These are phyloP conservation scores for Geotrichum phurueaensis DNA, from an alignment of 1,139 yeast genomes.

Conservation along the genomic window DNA sequence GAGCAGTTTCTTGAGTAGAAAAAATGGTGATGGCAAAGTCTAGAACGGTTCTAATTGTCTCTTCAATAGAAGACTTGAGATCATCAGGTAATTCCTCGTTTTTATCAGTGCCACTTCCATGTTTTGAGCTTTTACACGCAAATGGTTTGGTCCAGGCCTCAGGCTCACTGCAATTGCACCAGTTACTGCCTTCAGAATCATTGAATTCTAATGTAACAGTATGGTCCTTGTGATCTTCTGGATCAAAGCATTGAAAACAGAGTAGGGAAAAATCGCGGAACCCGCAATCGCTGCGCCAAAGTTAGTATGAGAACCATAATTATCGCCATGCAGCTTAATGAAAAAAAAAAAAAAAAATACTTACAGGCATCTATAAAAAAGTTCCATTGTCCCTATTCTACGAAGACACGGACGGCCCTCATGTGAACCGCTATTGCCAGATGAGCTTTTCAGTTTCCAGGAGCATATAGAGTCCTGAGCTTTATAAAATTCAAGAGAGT, in stretches of 20 bases:
- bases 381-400: conserved; percentile 72
- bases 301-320: not conserved
- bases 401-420: conserved; percentile 66
- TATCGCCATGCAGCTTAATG: not conserved
- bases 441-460: not conserved
- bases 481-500: not conserved
- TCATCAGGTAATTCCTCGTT: conserved; percentile 27
- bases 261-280: conserved; percentile 81
- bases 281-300: conserved; percentile 55
- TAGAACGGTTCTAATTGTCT: conserved; percentile 49
- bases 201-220: conserved; percentile 66
- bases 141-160: conserved; percentile 64
- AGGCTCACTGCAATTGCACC: conserved; percentile 91
- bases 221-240: conserved; percentile 68
- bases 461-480: not conserved
- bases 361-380: conserved; percentile 64
- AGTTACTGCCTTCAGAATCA: conserved; percentile 79
- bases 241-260: conserved; percentile 71
- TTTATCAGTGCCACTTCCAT: conserved; percentile 19
- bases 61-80: conserved; percentile 25
- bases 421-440: not conserved
- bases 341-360: conserved; percentile 17
- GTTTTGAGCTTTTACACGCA: conserved; percentile 44
- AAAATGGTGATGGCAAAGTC: conserved; percentile 77
- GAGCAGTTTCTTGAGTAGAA: conserved; percentile 40